Evolutionary conservation across 2,329 filamentous ascomycete species (phyloP), one percentile per base, ranked within the genome.

Genomic region (Phyllosticta citriasiana): DNA sequence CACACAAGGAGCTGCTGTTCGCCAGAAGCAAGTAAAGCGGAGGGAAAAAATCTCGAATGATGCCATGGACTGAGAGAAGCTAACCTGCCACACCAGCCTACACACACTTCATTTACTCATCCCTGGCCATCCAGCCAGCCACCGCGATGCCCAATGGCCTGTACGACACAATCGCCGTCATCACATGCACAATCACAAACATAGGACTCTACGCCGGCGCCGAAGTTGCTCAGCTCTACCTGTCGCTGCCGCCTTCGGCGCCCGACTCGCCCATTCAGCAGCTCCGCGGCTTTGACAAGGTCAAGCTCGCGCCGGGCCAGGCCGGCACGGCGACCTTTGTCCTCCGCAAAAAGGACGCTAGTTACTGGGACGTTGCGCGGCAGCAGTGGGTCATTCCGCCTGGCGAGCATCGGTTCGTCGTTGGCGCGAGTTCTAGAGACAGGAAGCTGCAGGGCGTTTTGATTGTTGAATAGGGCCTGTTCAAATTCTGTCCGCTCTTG

Each of bases 31-130:
- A 6, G 9, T 2, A 6, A 4, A 30, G 27, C 9, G 27, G 27
- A 7, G 27, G 27, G 7, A 30, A 30, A 30, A 30, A 7, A 30
- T 6, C 6, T 40, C 14, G 10, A 40, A 40, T 16, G 10, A 40
- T 14, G 2, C 10, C 30, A 35, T 26, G 24, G 1, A n/a, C 9
- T 1, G 8, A 33, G 40, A 35, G 22, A 4, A 33, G n/a, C 10
- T 56, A 19, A 51, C 54, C n/a, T 24, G n/a, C n/a, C 24, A 3
- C n/a, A 19, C 19, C 53, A 69, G 71, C 72, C 2, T 78, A 78
- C 68, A 74, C 74, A 10, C 74, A 68, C 61, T 78, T 78, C 67
- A 70, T 68, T 12, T 77, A 77, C 69, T 68, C 71, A 22, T 66
- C 66, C 60, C 65, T 75, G 51, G 62, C 65, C 59, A 55, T 72